These are phyloP conservation scores for Corymbia citriodora DNA, from an alignment of 441 rosid genomes.

Conservation along the genomic window DNA sequence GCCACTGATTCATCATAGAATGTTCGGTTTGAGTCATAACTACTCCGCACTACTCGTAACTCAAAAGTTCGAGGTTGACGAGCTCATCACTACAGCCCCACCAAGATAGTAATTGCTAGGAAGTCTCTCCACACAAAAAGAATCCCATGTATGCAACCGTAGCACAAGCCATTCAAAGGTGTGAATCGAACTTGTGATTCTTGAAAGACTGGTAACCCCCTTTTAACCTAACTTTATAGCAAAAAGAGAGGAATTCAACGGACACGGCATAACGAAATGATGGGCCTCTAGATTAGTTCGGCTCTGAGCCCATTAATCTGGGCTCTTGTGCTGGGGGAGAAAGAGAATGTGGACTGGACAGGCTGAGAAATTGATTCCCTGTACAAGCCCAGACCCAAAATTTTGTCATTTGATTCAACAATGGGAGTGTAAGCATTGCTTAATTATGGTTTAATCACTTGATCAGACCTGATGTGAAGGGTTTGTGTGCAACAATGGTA, in stretches of 20 bases:
- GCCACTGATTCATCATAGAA: fast-evolving
- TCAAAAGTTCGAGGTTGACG: background rate
- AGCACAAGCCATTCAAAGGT: background rate
- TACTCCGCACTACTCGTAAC: background rate
- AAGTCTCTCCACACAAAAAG: background rate
- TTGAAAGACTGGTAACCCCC: background rate
- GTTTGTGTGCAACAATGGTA: background rate
- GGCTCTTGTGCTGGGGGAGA: background rate
- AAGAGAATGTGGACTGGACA: background rate
- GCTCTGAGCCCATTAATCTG: background rate
- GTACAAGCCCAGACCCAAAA: background rate
- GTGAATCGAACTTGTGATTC: background rate
- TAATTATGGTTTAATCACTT: background rate
- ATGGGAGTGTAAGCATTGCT: background rate
- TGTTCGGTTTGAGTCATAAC: background rate
- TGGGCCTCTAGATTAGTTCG: background rate
- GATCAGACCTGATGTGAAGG: background rate
- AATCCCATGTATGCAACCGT: background rate
- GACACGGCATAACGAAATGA: background rate
- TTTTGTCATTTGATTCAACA: background rate
- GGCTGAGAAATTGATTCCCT: background rate
- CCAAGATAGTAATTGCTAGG: fast-evolving
- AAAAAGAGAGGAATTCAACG: background rate
- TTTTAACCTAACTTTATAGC: background rate
- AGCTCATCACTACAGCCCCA: background rate